Evolutionary conservation across 2,329 filamentous ascomycete genomes (phyloP), one percentile per base, ranked within the genome.

Genomic region (Periconia sp.): DNA sequence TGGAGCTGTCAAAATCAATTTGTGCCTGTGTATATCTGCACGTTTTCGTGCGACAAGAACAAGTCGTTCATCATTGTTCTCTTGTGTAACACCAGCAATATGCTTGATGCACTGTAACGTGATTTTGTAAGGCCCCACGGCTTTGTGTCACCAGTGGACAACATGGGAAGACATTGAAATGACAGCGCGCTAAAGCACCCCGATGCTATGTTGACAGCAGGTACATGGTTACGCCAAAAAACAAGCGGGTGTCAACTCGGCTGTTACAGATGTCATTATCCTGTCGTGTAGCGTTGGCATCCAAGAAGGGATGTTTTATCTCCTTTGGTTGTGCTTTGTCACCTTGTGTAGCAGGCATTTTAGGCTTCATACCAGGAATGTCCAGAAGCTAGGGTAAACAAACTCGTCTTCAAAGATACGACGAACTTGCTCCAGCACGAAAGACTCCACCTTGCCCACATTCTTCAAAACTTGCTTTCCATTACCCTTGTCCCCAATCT

Each of bases 351-450:
- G 45, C 41, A 31, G 56, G 48, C 37, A 27, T 27, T 27, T 27
- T 27, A 27, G 10, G 41, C 43, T 52, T 72, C 61, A 96, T 43
- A 97, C 88, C 65, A 99, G 78, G 74, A 97, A 97, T 1, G 93
- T 97, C 92, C 93, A 97, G 75, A 95, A 97, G 74, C 92, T 97
- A 43, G 94, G 94, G 77, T 96, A 97, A 57, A 97, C 92, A 77
- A 97, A 94, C 74, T 99, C 94, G 71, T 97, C 94, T 76, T 99
- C 94, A 68, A 99, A 97, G 64, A 99, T 97, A 68, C 92, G 85
- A 70, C 93, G 86, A 57, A 99, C 94, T 76, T 97, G 93, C 73
- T 97, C 93, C 55, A 99, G 81, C 52, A 99, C 91, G 73, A 99
- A 99, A 66, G 91, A 89, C 78, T 99, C 94, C 53, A 99, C 94